Conservation (phyloP, 805 yeast genomes). For the Candida pseudofarinosa region DNA sequence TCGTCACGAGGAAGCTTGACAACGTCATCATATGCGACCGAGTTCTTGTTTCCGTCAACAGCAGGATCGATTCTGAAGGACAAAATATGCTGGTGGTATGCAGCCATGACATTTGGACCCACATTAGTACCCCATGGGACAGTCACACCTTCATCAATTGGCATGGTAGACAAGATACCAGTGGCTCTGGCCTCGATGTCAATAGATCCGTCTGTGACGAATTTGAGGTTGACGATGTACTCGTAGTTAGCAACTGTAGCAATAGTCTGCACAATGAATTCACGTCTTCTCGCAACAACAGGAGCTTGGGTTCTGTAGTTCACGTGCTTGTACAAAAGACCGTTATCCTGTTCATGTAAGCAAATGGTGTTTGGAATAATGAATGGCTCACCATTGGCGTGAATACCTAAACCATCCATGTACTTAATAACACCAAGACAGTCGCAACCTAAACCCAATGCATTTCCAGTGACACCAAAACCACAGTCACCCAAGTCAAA, state of each 20-base stretch:
- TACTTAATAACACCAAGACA: constrained; percentile 78
- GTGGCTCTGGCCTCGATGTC: constrained; percentile 80
- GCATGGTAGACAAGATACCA: constrained; percentile 82
- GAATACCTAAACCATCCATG: constrained; percentile 56
- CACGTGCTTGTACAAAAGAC: constrained; percentile 72
- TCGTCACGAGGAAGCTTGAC: constrained; percentile 53
- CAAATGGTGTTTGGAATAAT: constrained; percentile 68
- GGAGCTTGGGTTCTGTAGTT: constrained; percentile 71
- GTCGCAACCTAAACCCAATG: constrained; percentile 70
- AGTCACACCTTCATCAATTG: constrained; percentile 62
- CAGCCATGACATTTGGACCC: constrained; percentile 79
- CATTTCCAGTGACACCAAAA: constrained; percentile 69
- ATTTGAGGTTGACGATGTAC: constrained; percentile 66
- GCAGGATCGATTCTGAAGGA: constrained; percentile 81
- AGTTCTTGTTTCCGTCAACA: constrained; percentile 73
- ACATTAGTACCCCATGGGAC: constrained; percentile 75
- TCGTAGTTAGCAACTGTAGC: constrained; percentile 86
- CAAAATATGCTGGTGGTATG: constrained; percentile 79
- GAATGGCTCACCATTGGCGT: constrained; percentile 57
- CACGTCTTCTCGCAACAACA: constrained; percentile 75
- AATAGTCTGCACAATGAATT: constrained; percentile 72
- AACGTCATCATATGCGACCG: constrained; percentile 69
- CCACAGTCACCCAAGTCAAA: constrained; percentile 86
- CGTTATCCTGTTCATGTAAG: constrained; percentile 78
- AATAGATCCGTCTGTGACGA: constrained; percentile 75